Percentiles rank a stretch among this genome's conserved stretches.
Conservation (phyloP, 1,139 yeast species). For the Pichiaceae sp. region DNA sequence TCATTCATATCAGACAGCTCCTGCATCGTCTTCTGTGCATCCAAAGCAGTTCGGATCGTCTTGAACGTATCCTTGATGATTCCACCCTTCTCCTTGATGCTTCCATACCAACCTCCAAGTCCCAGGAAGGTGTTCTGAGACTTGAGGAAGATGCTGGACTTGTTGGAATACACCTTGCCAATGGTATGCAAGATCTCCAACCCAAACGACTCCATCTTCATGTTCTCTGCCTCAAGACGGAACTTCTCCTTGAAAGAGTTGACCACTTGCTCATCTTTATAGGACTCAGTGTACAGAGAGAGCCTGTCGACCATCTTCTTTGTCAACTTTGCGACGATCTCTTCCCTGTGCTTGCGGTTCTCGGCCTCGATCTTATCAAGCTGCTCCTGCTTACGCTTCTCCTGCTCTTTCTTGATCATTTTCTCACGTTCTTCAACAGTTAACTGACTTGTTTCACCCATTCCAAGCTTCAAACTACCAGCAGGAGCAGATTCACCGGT, state of each 20-base stretch:
- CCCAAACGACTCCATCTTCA: constrained; percentile 79
- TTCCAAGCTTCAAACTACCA: constrained; percentile 17
- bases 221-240: constrained; percentile 71
- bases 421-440: constrained; percentile 24
- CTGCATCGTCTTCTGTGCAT: constrained; percentile 87
- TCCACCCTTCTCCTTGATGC: constrained; percentile 83
- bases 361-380: constrained; percentile 76
- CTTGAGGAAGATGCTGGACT: constrained; percentile 49
- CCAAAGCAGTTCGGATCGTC: constrained; percentile 80
- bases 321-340: constrained; percentile 59
- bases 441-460: constrained; percentile 15
- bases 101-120: constrained; percentile 79
- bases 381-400: constrained; percentile 49
- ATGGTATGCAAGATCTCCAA: constrained; percentile 68
- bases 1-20: constrained; percentile 69
- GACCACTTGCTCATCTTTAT: constrained; percentile 59
- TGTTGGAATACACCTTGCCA: constrained; percentile 56
- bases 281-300: constrained; percentile 78
- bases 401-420: constrained; percentile 30
- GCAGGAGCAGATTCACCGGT: constrained; percentile 5
- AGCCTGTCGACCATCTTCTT: constrained; percentile 58
- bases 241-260: constrained; percentile 64
- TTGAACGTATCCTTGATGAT: constrained; percentile 83
- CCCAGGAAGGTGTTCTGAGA: constrained; percentile 50
- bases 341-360: constrained; percentile 60